Base-by-base conservation (phyloP, 1,284 basidiomycete species). In the Vanrija humicola region DNA sequence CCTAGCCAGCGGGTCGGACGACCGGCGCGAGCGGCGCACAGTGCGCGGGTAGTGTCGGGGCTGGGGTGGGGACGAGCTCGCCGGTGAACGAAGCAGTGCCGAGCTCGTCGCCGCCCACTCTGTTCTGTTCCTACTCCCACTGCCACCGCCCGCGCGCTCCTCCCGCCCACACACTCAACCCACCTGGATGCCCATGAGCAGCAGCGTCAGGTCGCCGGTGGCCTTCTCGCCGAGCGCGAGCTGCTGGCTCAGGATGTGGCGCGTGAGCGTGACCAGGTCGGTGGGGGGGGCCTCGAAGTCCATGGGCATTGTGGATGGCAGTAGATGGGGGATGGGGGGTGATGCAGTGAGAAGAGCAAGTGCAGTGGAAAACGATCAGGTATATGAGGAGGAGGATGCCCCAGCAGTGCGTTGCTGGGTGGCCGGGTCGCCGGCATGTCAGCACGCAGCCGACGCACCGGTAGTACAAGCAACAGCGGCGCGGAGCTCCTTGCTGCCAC, bases 101-200 rank as follows among this genome's bases (percentile, higher is more conserved):
- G 14, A 9, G 19, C 19, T 26, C 28, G 6, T 8, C 7, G 28
- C n/a, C 15, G 34, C 45, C 38, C 9, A 6, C 46, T 39, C 23
- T 26, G 9, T 3, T 15, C 4, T 18, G 34, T 10, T 14, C 34
- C n/a, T 15, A 25, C 28, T n/a, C 45, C 15, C n/a, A 23, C 34
- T 8, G n/a, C n/a, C 49, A 10, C 42, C 14, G 12, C 21, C 43
- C n/a, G 9, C 16, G 40, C 38, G 21, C 42, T 18, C 18, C 6
- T 18, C 21, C 21, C 21, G 2, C 21, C 21, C 21, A 23, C 21
- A 23, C 21, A 23, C 5, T 18, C 40, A 9, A 56, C 59, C 50
- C 63, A 93, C 89, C 78, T 97, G 93, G 72, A 99, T 96, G 52
- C 93, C 94, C 60, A 87, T 94, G 63, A 98, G 83, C 56, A 99